Percentiles rank a stretch among this genome's conserved stretches.
These are phyloP conservation scores for Ganoderma lucidum DNA, from an alignment of 1,284 basidiomycete species.

Conservation along the genomic window DNA sequence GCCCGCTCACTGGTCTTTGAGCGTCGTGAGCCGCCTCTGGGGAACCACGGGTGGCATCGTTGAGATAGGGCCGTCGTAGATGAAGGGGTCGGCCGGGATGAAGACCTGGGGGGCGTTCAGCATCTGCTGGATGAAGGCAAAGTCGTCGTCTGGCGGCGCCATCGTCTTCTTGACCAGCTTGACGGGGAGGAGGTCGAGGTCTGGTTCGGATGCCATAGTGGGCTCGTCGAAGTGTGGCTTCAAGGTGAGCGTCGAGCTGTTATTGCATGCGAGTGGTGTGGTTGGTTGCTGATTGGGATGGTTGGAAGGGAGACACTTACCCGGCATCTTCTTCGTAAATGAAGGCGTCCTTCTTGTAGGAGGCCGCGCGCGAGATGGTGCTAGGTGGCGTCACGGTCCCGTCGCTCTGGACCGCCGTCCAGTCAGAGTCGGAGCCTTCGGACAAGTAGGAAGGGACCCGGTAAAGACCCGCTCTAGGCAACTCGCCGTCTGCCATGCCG, in stretches of 20 bases:
- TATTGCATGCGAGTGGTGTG: not conserved
- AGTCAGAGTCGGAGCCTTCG: slow-evolving; percentile 5
- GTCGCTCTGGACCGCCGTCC: slow-evolving; percentile 1
- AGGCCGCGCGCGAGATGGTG: not conserved
- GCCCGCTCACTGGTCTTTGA: not conserved
- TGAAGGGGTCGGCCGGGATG: slow-evolving; percentile 4
- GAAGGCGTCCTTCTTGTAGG: not conserved
- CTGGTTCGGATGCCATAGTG: not conserved
- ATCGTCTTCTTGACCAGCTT: not conserved
- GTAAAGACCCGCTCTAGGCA: not conserved
- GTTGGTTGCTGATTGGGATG: not conserved
- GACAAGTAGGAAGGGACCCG: not conserved
- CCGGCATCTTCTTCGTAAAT: not conserved
- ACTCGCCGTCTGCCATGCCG: not conserved
- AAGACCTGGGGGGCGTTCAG: slow-evolving; percentile 9
- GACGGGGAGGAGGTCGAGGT: not conserved
- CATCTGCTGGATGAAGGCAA: slow-evolving; percentile 6
- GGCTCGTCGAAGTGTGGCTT: not conserved
- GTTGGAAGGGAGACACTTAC: not conserved
- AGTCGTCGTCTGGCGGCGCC: not conserved
- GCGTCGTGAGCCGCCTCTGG: not conserved
- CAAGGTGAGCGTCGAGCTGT: not conserved
- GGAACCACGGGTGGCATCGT: not conserved
- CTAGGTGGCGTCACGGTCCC: not conserved
- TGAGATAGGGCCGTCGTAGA: slow-evolving; percentile 1